Percentiles rank a stretch among this genome's conserved stretches.
phyloP scores from a whole-genome alignment of 2,329 filamentous ascomycete genomes.

The Scedosporium boydii region DNA sequence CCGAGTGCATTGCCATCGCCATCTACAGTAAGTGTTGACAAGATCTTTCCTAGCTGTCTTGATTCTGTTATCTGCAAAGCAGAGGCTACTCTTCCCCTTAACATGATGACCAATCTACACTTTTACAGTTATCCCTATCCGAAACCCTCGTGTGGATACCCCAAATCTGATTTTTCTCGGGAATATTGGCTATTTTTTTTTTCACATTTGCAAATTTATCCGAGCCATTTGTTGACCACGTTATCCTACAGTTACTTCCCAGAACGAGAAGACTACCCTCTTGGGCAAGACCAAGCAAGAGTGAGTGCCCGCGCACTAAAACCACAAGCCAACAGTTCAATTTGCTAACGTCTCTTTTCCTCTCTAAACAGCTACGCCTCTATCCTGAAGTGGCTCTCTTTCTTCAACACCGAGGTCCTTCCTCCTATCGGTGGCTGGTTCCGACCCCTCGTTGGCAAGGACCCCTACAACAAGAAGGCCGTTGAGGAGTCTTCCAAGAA shows the following conservation, averaged over 20 bases:
- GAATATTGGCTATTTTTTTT: conserved; percentile 10
- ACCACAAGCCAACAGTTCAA: background rate
- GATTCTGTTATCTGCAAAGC: conserved; percentile 8
- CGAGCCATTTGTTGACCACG: conserved; percentile 19
- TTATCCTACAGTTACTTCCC: conserved; percentile 69
- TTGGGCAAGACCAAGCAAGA: conserved; percentile 99
- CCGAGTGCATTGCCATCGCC: conserved; percentile 87
- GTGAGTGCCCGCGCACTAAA: conserved; percentile 35
- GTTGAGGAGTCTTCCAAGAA: conserved; percentile 71
- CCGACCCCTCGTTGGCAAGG: conserved; percentile 71
- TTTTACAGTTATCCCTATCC: conserved; percentile 98
- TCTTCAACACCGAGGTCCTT: conserved; percentile 83
- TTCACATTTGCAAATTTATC: background rate
- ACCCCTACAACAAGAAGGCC: conserved; percentile 95
- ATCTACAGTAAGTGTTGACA: conserved; percentile 76
- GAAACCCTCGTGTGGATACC: conserved; percentile 79
- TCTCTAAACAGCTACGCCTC: conserved; percentile 61
- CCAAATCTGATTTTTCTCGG: conserved; percentile 51
- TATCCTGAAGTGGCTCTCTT: conserved; percentile 98
- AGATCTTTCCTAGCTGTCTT: conserved; percentile 17
- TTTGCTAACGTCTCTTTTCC: too few species aligned
- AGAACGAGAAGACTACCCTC: conserved; percentile 99
- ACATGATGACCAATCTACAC: conserved; percentile 63
- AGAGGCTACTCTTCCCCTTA: conserved; percentile 7
- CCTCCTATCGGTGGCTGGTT: conserved; percentile 68